Conservation (phyloP, 345 rosid species). For the Kandelia obovata region DNA sequence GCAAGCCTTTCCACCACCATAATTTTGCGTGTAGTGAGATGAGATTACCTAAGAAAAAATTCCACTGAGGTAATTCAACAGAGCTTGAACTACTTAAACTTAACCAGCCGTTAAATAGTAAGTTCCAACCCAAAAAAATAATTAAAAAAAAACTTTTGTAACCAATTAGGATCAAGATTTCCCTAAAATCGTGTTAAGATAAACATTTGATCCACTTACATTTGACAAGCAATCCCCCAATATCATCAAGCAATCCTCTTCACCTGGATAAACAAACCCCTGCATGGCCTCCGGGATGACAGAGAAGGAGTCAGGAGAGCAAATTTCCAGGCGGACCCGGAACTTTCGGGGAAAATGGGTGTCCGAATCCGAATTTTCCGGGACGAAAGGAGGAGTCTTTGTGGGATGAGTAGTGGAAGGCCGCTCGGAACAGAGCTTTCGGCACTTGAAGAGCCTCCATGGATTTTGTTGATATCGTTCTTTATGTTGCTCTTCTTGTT, state of each 20-base stretch:
- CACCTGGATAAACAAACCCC: conserved; percentile 61
- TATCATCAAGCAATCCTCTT: conserved; percentile 48
- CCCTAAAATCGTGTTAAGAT: background rate
- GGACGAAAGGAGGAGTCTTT: conserved; percentile 20
- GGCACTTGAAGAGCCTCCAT: conserved; percentile 73
- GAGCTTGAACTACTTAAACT: background rate
- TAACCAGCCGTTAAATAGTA: background rate
- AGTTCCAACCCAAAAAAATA: background rate
- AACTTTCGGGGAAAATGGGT: conserved; percentile 39
- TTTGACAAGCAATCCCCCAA: conserved; percentile 46
- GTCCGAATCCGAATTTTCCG: conserved; percentile 14
- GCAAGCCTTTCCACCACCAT: conserved; percentile 69
- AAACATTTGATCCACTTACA: conserved; percentile 35
- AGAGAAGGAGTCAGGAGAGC: conserved; percentile 81
- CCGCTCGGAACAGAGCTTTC: conserved; percentile 36
- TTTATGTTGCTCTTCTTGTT: background rate
- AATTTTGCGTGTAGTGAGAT: conserved; percentile 72
- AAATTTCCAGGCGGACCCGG: conserved; percentile 72
- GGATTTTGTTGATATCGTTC: conserved; percentile 10
- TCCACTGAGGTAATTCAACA: conserved; percentile 1
- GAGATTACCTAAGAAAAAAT: conserved; percentile 47
- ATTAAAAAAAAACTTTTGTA: background rate
- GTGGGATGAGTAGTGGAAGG: conserved; percentile 11
- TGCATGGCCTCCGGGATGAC: conserved; percentile 44
- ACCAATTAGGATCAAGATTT: background rate